phyloP scores from a whole-genome alignment of 2,329 filamentous ascomycete genomes.

The Fusarium xyrophilum region DNA sequence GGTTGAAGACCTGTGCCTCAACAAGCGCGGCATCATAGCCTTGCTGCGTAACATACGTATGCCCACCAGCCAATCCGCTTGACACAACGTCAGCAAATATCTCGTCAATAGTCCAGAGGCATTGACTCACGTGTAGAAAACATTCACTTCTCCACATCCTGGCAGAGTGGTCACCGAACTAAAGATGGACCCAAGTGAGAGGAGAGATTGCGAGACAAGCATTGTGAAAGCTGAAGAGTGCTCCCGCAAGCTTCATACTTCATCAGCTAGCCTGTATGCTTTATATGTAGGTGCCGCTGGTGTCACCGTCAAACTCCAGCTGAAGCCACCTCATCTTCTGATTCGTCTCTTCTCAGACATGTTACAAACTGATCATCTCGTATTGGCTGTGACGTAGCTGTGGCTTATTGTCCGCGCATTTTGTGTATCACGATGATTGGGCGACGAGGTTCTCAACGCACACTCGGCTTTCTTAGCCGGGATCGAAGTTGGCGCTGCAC shows the following conservation, averaged over 20 bases:
- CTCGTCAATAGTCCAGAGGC: rapidly evolving
- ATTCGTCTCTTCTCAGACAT: neutral
- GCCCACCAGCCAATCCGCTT: constrained; percentile 3
- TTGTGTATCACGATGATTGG: neutral
- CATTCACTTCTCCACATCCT: neutral
- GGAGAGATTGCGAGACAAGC: neutral
- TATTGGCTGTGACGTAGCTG: neutral
- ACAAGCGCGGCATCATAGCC: neutral
- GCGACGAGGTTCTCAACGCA: neutral
- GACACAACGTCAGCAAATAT: rapidly evolving
- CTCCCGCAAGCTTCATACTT: rapidly evolving
- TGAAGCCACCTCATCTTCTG: neutral
- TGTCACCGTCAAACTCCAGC: too few species aligned
- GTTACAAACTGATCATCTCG: neutral
- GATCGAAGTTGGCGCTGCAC: neutral
- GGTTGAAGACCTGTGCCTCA: constrained; percentile 10
- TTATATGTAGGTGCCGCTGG: too few species aligned
- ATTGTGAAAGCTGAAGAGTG: neutral
- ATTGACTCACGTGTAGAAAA: neutral
- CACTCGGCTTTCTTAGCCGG: neutral
- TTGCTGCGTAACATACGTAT: constrained; percentile 3
- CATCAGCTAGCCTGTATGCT: too few species aligned
- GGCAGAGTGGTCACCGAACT: neutral
- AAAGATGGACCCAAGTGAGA: neutral
- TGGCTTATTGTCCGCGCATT: neutral